Conservation (phyloP, 306 rosid species). For the Crotalaria pallida region DNA sequence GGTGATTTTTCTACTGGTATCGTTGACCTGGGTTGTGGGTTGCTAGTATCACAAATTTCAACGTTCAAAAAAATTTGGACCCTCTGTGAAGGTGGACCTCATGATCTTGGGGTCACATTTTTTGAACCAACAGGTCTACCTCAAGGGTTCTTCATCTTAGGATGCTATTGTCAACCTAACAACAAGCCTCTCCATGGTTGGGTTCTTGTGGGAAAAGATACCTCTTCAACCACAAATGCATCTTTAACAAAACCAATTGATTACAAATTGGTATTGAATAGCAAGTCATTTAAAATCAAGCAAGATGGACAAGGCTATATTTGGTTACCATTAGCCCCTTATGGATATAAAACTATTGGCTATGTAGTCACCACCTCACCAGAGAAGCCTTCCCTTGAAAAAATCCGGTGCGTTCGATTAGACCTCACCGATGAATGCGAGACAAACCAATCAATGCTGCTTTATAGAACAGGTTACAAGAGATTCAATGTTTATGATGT, state of each 20-base stretch:
- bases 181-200: conserved; percentile 55
- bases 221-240: conserved; percentile 5
- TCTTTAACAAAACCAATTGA: conserved; percentile 48
- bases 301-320: conserved; percentile 46
- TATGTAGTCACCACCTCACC: conserved; percentile 48
- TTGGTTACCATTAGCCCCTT: conserved; percentile 68
- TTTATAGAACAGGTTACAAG: conserved; percentile 44
- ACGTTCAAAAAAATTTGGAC: conserved; percentile 53
- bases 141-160: conserved; percentile 54
- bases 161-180: conserved; percentile 60
- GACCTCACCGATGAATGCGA: conserved; percentile 50
- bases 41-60: conserved; percentile 45
- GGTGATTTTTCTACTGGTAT: conserved; percentile 56
- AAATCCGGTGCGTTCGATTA: conserved; percentile 51
- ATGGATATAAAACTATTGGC: conserved; percentile 60
- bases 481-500: conserved; percentile 36
- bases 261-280: conserved; percentile 55
- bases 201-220: conserved; percentile 55
- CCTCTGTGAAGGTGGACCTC: conserved; percentile 65
- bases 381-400: conserved; percentile 56
- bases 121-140: conserved; percentile 61
- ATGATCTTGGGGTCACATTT: conserved; percentile 55
- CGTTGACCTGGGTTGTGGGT: conserved; percentile 69
- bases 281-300: conserved; percentile 35
- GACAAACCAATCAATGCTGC: conserved; percentile 31